Base-by-base conservation (phyloP, 768 basidiomycete species). In the Crassisporium funariophilum region DNA sequence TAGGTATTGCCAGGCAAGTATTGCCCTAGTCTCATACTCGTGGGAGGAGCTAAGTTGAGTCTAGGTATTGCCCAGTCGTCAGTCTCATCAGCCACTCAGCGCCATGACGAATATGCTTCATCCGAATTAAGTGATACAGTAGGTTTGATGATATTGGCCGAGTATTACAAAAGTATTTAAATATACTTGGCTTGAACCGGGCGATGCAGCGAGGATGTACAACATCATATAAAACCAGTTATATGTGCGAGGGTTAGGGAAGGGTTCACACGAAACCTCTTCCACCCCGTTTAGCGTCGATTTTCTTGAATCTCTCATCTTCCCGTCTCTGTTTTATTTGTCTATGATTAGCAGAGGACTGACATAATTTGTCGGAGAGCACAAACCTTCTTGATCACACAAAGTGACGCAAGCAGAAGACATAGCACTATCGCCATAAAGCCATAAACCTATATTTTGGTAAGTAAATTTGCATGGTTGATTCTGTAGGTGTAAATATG, bases 201-300 rank as follows among this genome's bases (percentile, higher is more conserved):
- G 48, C 44, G 37, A 49, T 44, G 41, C 34, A 38, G 47, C 38
- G 46, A 43, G 46, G 31, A 36, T 34, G n/a, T n/a, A n/a, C n/a
- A n/a, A 42, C 48, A 54, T 57, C 50, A 37, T 22, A 52, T 49
- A 49, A 33, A 51, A 41, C 39, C 53, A 43, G 50, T 50, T 46
- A 42, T 49, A 16, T 37, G 36, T 33, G 31, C 34, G 29, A 36
- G 40, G 16, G 29, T 33, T 37, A 33, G 33, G 36, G 16, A 41
- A 20, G 34, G 38, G 17, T 57, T 59, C 54, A 95, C 51, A 94
- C 91, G 58, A 95, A 95, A 52, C 90, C 88, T 52, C 76, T 72
- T 40, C 91, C 90, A 53, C 90, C 91, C 53, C 89, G 85, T 70
- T 95, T 95, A 46, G 81, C 81, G 55, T 95, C 91, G 53, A 95